Evolutionary conservation across 2,329 filamentous ascomycete genomes (phyloP), one percentile per base, ranked within the genome.

Genomic region (Colletotrichum truncatum): DNA sequence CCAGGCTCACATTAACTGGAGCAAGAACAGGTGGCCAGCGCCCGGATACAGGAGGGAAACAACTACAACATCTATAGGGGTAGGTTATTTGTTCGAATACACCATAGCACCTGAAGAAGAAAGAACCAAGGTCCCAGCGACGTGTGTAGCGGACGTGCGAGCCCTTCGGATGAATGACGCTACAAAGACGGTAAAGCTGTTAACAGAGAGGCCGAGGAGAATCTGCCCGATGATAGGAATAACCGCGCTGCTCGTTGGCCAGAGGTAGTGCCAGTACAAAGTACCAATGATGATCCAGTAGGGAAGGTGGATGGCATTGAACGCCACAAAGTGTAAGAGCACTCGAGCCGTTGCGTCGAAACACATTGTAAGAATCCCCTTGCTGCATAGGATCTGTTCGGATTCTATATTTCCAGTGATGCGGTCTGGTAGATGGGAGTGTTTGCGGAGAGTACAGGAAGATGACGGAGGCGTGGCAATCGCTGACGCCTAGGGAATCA

Each of bases 131-230:
- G 72, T 67, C 1, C 71, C 67, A 6, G 72, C 67, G n/a, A 77
- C 72, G 51, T 73, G 73, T 43, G 78, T 70, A 56, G 75, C 71
- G 1, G 74, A 74, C 10, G 75, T 69, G 7, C 71, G 71, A 3
- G 75, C 70, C 55, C 71, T 73, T 28, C 68, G 71, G 70, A 81
- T 80, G 66, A 79, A 80, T n/a, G 77, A 67, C 0, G 78, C 74
- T 1, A 73, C 76, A 3, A 90, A 91, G 10, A 91, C 84, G n/a
- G 84, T 87, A 41, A 87, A 87, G 16, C 92, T 81, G 4, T 90
- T 91, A n/a, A 90, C 85, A 75, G 75, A 70, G 75, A 80, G 60
- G 72, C 86, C 64, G 73, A 84, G 68, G 75, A 84, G 67, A 70
- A 83, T 75, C 80, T 89, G 76, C 78, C 77, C 80, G 34, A 75